A percentile compares a stretch with the other conserved stretches of the same genome.
These are phyloP conservation scores for Neurospora cerealis DNA, from an alignment of 495 filamentous ascomycete species.

Conservation along the genomic window DNA sequence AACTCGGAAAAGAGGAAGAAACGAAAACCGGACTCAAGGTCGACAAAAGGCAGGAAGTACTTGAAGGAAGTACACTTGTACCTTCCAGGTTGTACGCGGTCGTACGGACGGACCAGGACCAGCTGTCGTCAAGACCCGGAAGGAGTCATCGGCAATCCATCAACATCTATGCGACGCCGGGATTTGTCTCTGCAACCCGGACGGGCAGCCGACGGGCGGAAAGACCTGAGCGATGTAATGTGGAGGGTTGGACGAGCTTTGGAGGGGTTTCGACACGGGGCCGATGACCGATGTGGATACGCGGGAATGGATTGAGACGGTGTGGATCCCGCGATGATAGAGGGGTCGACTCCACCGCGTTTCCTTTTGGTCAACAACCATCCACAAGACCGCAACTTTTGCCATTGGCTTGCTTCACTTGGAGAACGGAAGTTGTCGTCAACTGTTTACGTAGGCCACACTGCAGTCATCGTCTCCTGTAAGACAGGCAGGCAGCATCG, in stretches of 20 bases:
- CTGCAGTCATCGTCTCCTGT: not conserved
- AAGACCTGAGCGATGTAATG: not conserved
- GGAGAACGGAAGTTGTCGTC: not conserved
- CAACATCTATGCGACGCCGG: not conserved
- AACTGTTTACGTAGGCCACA: not conserved
- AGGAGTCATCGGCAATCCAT: not conserved
- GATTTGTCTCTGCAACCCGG: not conserved
- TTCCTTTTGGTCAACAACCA: not conserved
- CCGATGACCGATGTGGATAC: not conserved
- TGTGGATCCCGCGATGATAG: not conserved
- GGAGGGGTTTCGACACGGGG: not conserved
- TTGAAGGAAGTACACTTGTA: not conserved
- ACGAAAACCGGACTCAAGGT: not conserved
- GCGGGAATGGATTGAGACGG: not conserved
- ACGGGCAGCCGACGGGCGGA: not conserved
- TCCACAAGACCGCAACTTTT: not conserved
- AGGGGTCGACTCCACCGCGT: not conserved
- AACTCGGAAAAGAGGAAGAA: not conserved
- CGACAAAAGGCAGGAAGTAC: not conserved
- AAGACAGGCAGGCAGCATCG: not conserved
- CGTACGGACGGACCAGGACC: not conserved
- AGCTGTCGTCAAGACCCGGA: not conserved
- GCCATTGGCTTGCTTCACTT: not conserved
- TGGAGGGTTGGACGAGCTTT: not conserved
- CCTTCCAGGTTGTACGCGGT: not conserved